Evolutionary conservation across 2,329 filamentous ascomycete species (phyloP), one percentile per base, ranked within the genome.

Genomic region (Xylaria sp.): DNA sequence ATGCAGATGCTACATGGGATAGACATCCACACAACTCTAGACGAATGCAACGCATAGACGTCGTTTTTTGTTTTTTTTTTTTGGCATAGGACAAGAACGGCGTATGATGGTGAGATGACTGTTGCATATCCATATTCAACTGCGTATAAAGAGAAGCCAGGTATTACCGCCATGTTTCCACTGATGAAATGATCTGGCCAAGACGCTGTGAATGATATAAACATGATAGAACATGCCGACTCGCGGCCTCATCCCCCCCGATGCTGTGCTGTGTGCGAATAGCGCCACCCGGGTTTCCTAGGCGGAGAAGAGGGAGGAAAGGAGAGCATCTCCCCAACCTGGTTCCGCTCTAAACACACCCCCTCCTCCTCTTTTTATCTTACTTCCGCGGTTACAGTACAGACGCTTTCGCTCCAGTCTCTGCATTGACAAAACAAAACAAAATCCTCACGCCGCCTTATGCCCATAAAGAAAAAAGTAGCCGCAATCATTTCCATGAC

Each of bases 401-500:
- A 34, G 29, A 3, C 29, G 11, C 41, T 45, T 29, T 49, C 56
- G 58, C 55, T 56, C 48, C 58, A 59, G 56, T 61, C 49, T 60
- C 52, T 48, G 44, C 48, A 45, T 42, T 19, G 47, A 26, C 48
- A 46, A 45, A 41, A 40, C 20, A 43, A 43, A 58, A 51, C 39
- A 46, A 44, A 50, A 54, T 39, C 50, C 53, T 56, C 55, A 50
- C 58, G 58, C 58, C 58, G 56, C 56, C 58, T 39, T 44, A 61
- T 61, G 58, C 58, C 58, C 47, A 50, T 26, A 26, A 26, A 26
- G 11, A 26, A 26, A 26, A 26, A 26, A 26, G 11, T 6, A 26
- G 24, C 24, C 51, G n/a, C 52, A 54, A 42, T 56, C 55, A 51
- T 52, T 52, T 53, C 58, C 55, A 51, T 50, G 50, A 37, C 44